Evolutionary conservation across 805 yeast species (phyloP).

Genomic region (Cyberlindnera euphorbiae): DNA sequence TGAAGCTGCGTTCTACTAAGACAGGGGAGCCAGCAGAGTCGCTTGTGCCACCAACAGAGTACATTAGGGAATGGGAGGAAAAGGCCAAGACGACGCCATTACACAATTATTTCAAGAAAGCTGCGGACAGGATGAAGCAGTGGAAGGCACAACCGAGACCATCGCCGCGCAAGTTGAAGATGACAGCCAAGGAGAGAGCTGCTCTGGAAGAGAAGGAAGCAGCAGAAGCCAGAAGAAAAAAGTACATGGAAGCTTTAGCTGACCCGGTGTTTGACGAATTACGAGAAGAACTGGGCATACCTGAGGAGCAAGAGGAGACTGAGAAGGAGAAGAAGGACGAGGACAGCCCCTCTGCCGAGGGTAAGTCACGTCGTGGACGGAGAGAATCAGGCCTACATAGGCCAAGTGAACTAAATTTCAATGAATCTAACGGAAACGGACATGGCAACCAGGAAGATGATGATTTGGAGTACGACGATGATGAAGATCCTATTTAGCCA

Average conservation of each 20-base stretch:
- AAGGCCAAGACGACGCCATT: neutral
- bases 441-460: neutral
- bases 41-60: constrained; percentile 4
- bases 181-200: neutral
- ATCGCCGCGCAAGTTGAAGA: neutral
- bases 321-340: constrained; percentile 1
- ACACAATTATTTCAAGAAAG: constrained; percentile 2
- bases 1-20: neutral
- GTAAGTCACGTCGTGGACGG: too few species aligned
- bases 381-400: too few species aligned
- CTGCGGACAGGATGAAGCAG: neutral
- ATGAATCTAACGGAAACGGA: too few species aligned
- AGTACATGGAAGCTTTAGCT: neutral
- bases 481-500: constrained; percentile 1
- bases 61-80: constrained; percentile 4
- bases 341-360: too few species aligned
- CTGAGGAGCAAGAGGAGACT: neutral
- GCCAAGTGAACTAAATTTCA: too few species aligned
- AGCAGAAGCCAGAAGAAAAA: neutral
- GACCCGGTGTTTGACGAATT: neutral
- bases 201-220: constrained; percentile 1
- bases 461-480: neutral
- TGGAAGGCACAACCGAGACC: neutral
- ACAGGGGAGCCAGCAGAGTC: neutral
- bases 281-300: neutral